These are phyloP conservation scores for Rubroshorea leprosula DNA, from an alignment of 345 rosid genomes.

Conservation along the genomic window DNA sequence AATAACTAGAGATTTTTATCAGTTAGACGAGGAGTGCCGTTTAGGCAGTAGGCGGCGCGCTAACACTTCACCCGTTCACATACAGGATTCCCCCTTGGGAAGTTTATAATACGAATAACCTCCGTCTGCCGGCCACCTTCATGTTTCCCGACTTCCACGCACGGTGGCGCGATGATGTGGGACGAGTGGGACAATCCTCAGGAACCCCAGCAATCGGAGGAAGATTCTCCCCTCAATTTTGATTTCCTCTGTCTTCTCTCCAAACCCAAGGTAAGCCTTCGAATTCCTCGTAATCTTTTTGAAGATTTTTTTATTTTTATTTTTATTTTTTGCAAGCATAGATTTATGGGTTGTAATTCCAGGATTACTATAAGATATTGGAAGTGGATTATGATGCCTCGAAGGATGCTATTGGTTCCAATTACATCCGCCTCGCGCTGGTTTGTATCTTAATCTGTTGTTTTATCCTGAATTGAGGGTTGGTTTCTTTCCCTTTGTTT, in stretches of 20 bases:
- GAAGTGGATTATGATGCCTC: conserved; percentile 76
- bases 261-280: conserved; percentile 49
- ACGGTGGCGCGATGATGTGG: conserved; percentile 27
- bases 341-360: conserved; percentile 10
- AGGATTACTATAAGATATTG: conserved; percentile 89
- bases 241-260: conserved; percentile 61
- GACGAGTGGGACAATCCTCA: conserved; percentile 30
- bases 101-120: neutral
- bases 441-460: conserved; percentile 27
- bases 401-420: conserved; percentile 85
- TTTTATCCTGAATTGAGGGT: neutral
- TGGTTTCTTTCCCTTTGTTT: neutral
- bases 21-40: no score
- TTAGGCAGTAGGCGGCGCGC: no score
- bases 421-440: conserved; percentile 90
- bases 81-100: neutral
- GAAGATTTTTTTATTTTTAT: neutral
- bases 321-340: no score
- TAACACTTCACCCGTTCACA: conserved; percentile 21
- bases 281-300: neutral
- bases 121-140: no score
- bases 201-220: conserved; percentile 12
- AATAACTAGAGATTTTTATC: no score
- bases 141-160: neutral
- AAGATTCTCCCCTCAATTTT: conserved; percentile 44